Evolutionary conservation across 2,329 filamentous ascomycete species (phyloP).

Genomic region (Ceratocystis variospora): DNA sequence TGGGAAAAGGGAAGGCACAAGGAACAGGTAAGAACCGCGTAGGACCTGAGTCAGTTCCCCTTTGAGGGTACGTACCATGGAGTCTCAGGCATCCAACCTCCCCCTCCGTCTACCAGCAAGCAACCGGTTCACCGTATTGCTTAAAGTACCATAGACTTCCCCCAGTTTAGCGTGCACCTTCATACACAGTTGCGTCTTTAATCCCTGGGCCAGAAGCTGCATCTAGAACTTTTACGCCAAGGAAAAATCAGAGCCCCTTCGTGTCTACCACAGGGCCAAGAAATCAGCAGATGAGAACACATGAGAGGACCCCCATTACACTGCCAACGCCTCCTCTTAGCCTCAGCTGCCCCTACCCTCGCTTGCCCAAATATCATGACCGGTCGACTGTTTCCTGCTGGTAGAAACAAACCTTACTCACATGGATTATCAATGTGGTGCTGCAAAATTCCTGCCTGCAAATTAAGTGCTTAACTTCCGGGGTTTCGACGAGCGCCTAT

Average conservation of each 20-base stretch:
- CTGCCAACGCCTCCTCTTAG: background rate
- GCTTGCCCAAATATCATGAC: background rate
- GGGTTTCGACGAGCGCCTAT: background rate
- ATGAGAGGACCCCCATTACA: background rate
- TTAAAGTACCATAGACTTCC: background rate
- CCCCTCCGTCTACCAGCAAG: background rate
- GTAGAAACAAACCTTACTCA: background rate
- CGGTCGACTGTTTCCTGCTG: background rate
- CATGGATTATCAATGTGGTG: background rate
- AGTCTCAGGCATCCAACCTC: background rate
- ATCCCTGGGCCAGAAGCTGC: background rate
- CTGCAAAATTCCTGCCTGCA: background rate
- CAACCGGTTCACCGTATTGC: background rate
- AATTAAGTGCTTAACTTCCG: background rate
- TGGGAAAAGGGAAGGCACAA: too few relatives aligned
- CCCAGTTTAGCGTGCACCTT: background rate
- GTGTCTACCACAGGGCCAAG: background rate
- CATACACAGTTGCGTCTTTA: background rate
- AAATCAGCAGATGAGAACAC: background rate
- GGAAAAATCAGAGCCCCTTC: background rate
- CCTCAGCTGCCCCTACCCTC: background rate
- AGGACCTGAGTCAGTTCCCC: background rate
- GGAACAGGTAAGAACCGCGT: too few relatives aligned
- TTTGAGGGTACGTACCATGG: background rate
- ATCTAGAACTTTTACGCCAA: background rate